A percentile compares a stretch with the other conserved stretches of the same genome.
Conservation (phyloP, 192 early-diverging fungal species). For the Backusella liffmaniae region DNA sequence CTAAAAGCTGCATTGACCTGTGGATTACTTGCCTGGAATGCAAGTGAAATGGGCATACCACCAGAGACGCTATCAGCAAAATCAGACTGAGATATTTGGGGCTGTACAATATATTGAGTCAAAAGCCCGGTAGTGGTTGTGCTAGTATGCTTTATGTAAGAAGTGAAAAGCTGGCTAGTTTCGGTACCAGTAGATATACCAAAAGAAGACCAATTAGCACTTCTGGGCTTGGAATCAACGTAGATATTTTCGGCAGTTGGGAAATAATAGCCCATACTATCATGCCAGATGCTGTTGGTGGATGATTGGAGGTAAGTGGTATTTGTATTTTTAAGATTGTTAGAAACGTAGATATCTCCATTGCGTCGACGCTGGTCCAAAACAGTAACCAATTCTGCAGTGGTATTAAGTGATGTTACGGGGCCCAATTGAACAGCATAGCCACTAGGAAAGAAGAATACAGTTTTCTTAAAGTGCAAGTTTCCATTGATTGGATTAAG, state of each 20-base stretch:
- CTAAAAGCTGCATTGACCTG: background rate
- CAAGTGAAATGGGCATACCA: background rate
- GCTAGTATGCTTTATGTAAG: background rate
- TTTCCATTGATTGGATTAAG: constrained; percentile 18
- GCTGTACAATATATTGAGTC: background rate
- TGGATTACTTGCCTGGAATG: background rate
- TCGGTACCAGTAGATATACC: constrained; percentile 14
- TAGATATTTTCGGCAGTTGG: background rate
- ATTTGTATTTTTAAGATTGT: background rate
- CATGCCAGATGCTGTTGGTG: constrained; percentile 19
- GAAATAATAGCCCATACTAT: constrained; percentile 23
- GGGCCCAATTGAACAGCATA: constrained; percentile 24
- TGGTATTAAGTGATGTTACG: background rate
- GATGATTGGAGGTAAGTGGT: background rate
- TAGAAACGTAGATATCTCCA: constrained; percentile 17
- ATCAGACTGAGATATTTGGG: background rate
- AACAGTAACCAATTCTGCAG: background rate
- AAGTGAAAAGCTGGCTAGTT: constrained; percentile 15
- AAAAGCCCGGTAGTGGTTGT: background rate
- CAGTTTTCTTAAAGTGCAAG: constrained; percentile 17
- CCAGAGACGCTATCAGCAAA: background rate
- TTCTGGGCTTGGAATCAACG: constrained; percentile 6
- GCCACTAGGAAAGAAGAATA: constrained; percentile 20
- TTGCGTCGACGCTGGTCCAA: constrained; percentile 24
- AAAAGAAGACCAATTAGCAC: constrained; percentile 19